Conservation (phyloP, 2,329 filamentous ascomycete species). For the Verticillium albo-atrum region DNA sequence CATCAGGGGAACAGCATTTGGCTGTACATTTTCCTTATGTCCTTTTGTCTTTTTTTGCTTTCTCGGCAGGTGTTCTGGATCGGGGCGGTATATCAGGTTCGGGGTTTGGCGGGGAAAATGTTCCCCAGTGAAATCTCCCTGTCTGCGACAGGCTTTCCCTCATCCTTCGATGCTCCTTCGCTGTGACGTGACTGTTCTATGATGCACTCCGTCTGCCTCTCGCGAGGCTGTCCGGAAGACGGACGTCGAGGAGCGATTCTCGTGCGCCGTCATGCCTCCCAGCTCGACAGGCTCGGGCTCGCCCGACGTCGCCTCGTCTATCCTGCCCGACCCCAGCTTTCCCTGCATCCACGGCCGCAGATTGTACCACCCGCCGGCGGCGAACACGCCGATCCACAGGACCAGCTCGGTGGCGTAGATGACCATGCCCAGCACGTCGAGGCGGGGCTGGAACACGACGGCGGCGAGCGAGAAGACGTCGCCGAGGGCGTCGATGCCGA, state of each 20-base stretch:
- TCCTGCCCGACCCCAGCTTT: slow-evolving; percentile 18
- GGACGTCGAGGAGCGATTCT: slow-evolving; percentile 55
- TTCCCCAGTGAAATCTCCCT: not conserved
- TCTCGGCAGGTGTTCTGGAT: not conserved
- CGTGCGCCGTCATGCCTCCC: slow-evolving; percentile 33
- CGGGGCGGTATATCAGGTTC: not conserved
- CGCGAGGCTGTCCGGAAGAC: slow-evolving; percentile 55
- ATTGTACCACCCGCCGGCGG: slow-evolving; percentile 62
- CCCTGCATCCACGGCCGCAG: slow-evolving; percentile 51
- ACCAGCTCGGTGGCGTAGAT: slow-evolving; percentile 64
- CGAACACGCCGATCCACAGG: slow-evolving; percentile 64
- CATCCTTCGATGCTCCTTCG: not conserved
- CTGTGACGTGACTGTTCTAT: not conserved
- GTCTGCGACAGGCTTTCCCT: not conserved
- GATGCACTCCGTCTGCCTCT: not conserved
- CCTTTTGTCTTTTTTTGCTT: not conserved
- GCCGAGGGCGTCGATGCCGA: slow-evolving; percentile 63
- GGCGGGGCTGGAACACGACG: slow-evolving; percentile 53
- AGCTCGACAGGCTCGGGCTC: not conserved
- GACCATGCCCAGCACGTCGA: slow-evolving; percentile 59
- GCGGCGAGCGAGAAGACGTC: slow-evolving; percentile 64
- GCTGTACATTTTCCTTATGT: not conserved
- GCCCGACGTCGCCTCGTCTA: not conserved
- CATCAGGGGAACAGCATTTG: no score
- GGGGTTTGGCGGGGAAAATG: not conserved